phyloP scores from a whole-genome alignment of 805 yeast genomes.

The Barnettozyma populi region DNA sequence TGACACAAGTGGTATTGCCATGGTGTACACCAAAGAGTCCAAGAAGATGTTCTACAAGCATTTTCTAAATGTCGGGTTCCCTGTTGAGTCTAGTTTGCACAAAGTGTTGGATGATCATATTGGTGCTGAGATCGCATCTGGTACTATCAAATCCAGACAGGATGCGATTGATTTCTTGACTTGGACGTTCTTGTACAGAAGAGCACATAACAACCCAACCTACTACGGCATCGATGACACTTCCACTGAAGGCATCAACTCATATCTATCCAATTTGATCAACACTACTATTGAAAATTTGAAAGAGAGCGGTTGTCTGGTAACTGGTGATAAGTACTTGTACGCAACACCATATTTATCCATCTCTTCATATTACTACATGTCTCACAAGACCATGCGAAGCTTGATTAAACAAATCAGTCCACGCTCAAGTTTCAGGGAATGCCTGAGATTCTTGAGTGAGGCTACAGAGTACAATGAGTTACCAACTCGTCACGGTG shows the following conservation, averaged over 20 bases:
- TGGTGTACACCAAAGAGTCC: slow-evolving; percentile 79
- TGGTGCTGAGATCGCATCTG: slow-evolving; percentile 94
- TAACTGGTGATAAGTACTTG: slow-evolving; percentile 39
- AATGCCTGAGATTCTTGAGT: slow-evolving; percentile 86
- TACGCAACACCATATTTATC: slow-evolving; percentile 75
- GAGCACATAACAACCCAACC: slow-evolving; percentile 92
- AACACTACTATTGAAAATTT: slow-evolving; percentile 65
- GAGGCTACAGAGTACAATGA: slow-evolving; percentile 88
- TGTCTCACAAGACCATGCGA: slow-evolving; percentile 85
- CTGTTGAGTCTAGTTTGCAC: slow-evolving; percentile 82
- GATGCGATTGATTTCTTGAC: slow-evolving; percentile 97
- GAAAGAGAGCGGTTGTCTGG: slow-evolving; percentile 66
- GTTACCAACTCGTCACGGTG: slow-evolving; percentile 55
- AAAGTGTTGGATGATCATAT: slow-evolving; percentile 82
- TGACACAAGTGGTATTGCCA: slow-evolving; percentile 88
- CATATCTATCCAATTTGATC: slow-evolving; percentile 65
- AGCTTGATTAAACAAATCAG: slow-evolving; percentile 51
- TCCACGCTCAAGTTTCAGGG: slow-evolving; percentile 44
- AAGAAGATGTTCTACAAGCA: slow-evolving; percentile 81
- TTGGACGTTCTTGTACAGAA: slow-evolving; percentile 85
- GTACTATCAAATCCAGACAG: slow-evolving; percentile 88
- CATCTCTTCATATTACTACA: slow-evolving; percentile 86
- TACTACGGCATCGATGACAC: slow-evolving; percentile 80
- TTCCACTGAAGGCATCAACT: slow-evolving; percentile 71
- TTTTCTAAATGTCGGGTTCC: slow-evolving; percentile 87